Conservation (phyloP, 257 asterid species). For the Nicotiana obtusifolia region DNA sequence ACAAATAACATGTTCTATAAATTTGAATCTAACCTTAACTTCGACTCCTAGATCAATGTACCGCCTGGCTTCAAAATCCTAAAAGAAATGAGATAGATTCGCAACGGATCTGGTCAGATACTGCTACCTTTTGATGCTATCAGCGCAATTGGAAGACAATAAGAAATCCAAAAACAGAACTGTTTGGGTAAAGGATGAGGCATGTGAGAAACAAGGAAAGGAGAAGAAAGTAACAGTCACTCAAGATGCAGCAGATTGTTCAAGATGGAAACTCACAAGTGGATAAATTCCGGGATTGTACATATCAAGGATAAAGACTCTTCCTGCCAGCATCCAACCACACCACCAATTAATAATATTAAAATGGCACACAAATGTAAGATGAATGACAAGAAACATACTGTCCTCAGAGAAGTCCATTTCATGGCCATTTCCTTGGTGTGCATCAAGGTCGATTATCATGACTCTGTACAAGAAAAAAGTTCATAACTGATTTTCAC, state of each 20-base stretch:
- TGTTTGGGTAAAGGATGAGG: neutral
- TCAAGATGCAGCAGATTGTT: conserved; percentile 1
- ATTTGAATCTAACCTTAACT: conserved; percentile 51
- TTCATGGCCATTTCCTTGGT: conserved; percentile 97
- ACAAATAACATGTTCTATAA: neutral
- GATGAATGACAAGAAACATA: conserved; percentile 33
- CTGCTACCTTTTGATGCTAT: neutral
- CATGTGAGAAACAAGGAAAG: neutral
- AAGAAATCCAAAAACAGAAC: neutral
- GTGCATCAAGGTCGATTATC: conserved; percentile 98
- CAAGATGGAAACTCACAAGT: conserved; percentile 45
- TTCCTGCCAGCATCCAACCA: conserved; percentile 45
- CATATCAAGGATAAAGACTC: conserved; percentile 92
- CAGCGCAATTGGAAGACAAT: neutral
- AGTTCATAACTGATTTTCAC: neutral
- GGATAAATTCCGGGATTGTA: conserved; percentile 94
- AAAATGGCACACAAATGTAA: conserved; percentile 12
- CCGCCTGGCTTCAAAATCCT: conserved; percentile 83
- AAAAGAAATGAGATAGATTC: conserved; percentile 1
- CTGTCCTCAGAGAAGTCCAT: conserved; percentile 74
- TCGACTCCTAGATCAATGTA: conserved; percentile 74
- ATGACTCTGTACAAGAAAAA: conserved; percentile 53
- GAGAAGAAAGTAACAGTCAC: neutral
- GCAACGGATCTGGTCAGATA: neutral
- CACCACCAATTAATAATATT: conserved; percentile 16